Base-by-base conservation (phyloP, 2,329 filamentous ascomycete genomes). In the Calonectria montana region DNA sequence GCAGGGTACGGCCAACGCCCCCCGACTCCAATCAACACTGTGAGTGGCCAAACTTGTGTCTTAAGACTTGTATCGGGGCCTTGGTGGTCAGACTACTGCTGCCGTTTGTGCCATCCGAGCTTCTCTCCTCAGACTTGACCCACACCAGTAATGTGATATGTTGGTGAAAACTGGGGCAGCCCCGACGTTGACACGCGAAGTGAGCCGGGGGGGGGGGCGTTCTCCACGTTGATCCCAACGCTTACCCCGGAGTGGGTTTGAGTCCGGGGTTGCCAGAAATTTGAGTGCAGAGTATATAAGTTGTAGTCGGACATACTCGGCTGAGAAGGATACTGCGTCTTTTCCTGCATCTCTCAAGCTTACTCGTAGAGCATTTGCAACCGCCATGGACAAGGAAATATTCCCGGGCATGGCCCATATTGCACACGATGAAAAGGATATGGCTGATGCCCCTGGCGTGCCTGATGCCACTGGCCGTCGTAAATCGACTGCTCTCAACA, bases 401-500 rank as follows among this genome's bases (percentile, higher is more conserved):
- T 25, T 35, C 21, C 15, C 53, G 31, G 53, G 53, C 53, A 25
- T 35, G 9, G 53, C 48, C 25, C 21, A 53, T 12, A n/a, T 59
- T 16, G n/a, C 31, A 31, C 31, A 59, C 18, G 53, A 59, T 59
- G 53, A 59, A 18, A 59, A 59, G 21, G 16, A 59, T 5, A 21
- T 35, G 18, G 21, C 35, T 57, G 29, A 35, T n/a, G 10, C 29
- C 31, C 37, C 35, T 16, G 21, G 16, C 37, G 31, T 48, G 18
- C 16, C 18, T 5, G 21, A 67, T 2, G 27, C 27, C 31, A 15
- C 31, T 21, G 71, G 74, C 10, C 76, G 75, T 4, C 78, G 77
- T 41, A 61, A 76, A 61, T 78, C 81, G 8, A 72, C 72, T 23
- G 81, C 80, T n/a, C 63, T 80, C 63, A 83, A 83, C 74, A 77